Evolutionary conservation across 306 rosid species (phyloP), one percentile per base, ranked within the genome.

Genomic region (Fragaria iinumae): DNA sequence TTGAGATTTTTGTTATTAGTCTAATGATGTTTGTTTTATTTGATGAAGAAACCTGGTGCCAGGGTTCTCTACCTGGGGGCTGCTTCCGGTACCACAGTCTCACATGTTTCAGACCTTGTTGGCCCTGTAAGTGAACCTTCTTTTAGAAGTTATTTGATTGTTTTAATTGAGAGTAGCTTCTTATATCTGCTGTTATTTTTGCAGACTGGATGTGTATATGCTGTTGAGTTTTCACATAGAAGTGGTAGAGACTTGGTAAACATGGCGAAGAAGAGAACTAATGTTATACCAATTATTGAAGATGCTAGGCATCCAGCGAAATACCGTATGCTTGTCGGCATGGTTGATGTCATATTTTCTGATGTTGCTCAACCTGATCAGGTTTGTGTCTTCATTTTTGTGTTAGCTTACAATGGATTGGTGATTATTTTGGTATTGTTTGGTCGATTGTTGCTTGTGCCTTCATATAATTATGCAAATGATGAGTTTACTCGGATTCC

Each of bases 351-450:
- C 11, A 85, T 96, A 67, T 96, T 96, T 87, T 92, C 99, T 48
- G 99, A 96, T 85, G 99, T 95, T 82, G 99, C 99, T 8, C 97
- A 95, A 80, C 99, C 97, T 6, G 99, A 95, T 86, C 99, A 92
- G 99, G 99, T 95, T 41, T 81, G 81, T 71, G 36, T 21, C 57
- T 75, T 62, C 70, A 49, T 2, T 5, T 18, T 48, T 79, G 4
- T 45, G 47, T 10, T 18, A 43, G 4, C 65, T 5, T 9, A 50
- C 0, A 10, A 36, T 20, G 25, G 53, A 13, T 32, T 71, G 20
- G 65, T 11, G 2, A 20, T 8, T 2, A 2, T 72, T 0, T 32
- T 32, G n/a, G 1, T 50, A 32, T 50, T 70, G 18, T 18, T 50
- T 71, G 20, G 49, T n/a, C 36, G 20, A 52, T 50, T 21, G 76